Conservation (phyloP, 2,329 filamentous ascomycete genomes). For the Penicillium occitanis region DNA sequence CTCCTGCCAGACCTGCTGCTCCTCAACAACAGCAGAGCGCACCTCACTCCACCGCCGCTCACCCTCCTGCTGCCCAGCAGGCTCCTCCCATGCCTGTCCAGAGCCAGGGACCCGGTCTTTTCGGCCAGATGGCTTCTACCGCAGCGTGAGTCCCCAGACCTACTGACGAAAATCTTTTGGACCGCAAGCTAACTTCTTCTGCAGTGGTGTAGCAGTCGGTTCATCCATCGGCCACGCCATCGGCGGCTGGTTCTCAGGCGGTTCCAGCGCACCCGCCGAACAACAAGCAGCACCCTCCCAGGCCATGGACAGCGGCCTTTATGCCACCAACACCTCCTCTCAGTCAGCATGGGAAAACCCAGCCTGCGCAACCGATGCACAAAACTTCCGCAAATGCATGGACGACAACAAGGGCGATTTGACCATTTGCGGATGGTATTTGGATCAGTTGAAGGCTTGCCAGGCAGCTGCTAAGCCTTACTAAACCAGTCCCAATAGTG, state of each 20-base stretch:
- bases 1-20: slow-evolving; percentile 57
- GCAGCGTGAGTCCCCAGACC: slow-evolving; percentile 72
- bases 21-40: slow-evolving; percentile 60
- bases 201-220: slow-evolving; percentile 91
- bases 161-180: neutral
- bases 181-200: neutral
- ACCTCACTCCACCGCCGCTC: slow-evolving; percentile 66
- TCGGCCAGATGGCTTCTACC: slow-evolving; percentile 96
- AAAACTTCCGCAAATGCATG: slow-evolving; percentile 92
- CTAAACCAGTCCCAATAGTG: slow-evolving; percentile 36
- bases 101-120: slow-evolving; percentile 64
- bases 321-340: slow-evolving; percentile 34
- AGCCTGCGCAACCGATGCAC: slow-evolving; percentile 77
- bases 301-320: slow-evolving; percentile 50
- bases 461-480: slow-evolving; percentile 73
- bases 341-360: slow-evolving; percentile 46
- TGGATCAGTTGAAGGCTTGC: slow-evolving; percentile 94
- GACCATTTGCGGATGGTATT: slow-evolving; percentile 96
- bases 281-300: slow-evolving; percentile 47
- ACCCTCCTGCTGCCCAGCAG: slow-evolving; percentile 48
- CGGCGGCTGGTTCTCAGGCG: slow-evolving; percentile 81
- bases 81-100: slow-evolving; percentile 54
- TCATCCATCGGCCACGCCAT: slow-evolving; percentile 94
- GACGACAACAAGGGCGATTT: slow-evolving; percentile 92
- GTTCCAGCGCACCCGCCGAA: slow-evolving; percentile 58